Conservation (phyloP, 176 grass and related monocot genomes). For the Musa itinerans region DNA sequence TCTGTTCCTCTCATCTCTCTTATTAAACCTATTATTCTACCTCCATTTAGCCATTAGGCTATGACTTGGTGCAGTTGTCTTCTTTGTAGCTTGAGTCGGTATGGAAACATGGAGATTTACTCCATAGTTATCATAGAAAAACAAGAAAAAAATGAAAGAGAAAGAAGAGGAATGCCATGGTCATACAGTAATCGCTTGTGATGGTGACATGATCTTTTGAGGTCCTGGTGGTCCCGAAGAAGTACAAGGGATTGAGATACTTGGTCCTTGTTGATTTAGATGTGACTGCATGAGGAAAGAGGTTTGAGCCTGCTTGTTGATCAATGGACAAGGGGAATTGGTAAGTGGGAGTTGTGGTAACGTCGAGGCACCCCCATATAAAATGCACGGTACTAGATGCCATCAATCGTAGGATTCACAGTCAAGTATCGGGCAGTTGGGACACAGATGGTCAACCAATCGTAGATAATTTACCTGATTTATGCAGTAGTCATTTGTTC, state of each 20-base stretch:
- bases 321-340: not conserved
- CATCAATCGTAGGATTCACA: not conserved
- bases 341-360: not conserved
- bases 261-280: not conserved
- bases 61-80: not conserved
- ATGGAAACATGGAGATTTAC: not conserved
- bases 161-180: slow-evolving; percentile 2
- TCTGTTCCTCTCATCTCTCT: not conserved
- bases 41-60: no score
- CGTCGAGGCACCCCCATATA: not conserved
- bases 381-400: not conserved
- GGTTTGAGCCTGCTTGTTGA: not conserved
- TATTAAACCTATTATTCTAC: not conserved
- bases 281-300: not conserved
- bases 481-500: not conserved
- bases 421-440: not conserved
- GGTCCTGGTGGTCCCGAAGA: not conserved
- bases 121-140: not conserved
- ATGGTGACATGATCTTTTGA: not conserved
- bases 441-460: not conserved
- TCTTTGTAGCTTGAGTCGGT: not conserved
- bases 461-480: no score
- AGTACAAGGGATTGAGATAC: not conserved
- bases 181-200: not conserved
- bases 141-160: not conserved